A percentile compares a stretch with the other conserved stretches of the same genome.
Evolutionary conservation across 164 flowering plant species (phyloP).

Genomic region (Echeveria elegans): DNA sequence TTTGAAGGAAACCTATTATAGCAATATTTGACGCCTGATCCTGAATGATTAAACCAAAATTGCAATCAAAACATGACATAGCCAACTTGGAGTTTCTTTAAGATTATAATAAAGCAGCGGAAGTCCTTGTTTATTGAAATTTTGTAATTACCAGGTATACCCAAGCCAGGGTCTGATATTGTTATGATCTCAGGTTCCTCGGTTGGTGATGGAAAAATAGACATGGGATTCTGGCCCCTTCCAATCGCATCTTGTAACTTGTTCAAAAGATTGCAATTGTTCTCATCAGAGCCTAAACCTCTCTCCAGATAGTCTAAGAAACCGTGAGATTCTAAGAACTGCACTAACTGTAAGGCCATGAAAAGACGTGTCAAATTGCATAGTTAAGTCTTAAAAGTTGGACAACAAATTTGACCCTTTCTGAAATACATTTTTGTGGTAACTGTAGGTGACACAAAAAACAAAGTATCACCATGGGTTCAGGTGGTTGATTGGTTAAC

Average conservation of each 20-base stretch:
- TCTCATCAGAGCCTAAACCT: slow-evolving; percentile 60
- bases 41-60: slow-evolving; percentile 23
- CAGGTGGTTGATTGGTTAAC: slow-evolving; percentile 76
- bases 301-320: slow-evolving; percentile 91
- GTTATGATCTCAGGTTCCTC: slow-evolving; percentile 80
- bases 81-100: neutral
- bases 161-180: slow-evolving; percentile 69
- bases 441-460: neutral
- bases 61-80: neutral
- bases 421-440: neutral
- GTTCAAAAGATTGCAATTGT: slow-evolving; percentile 72
- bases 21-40: slow-evolving; percentile 68
- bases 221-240: slow-evolving; percentile 82
- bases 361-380: slow-evolving; percentile 1
- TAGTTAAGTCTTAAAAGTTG: neutral
- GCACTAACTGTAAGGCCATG: slow-evolving; percentile 47
- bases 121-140: neutral
- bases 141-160: slow-evolving; percentile 47
- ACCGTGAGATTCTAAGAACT: slow-evolving; percentile 89
- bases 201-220: slow-evolving; percentile 52
- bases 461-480: slow-evolving; percentile 59
- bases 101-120: too few relatives aligned
- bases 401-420: neutral
- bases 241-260: slow-evolving; percentile 97
- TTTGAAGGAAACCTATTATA: slow-evolving; percentile 90